Percentiles rank a stretch among this genome's conserved stretches.
These are phyloP conservation scores for Senecio squalidus DNA, from an alignment of 140 eudicot species.

Conservation along the genomic window DNA sequence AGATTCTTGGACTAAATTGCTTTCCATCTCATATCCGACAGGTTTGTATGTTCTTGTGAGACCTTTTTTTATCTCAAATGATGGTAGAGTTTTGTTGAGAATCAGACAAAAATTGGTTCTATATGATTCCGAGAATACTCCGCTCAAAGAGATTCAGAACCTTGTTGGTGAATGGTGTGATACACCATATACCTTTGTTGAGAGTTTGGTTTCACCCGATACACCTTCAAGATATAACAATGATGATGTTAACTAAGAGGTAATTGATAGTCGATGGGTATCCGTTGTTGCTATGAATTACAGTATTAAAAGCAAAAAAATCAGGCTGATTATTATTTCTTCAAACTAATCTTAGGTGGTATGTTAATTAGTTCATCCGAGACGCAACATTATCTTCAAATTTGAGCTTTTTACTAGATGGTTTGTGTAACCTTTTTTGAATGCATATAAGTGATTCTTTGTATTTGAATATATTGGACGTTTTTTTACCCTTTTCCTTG, in stretches of 20 bases:
- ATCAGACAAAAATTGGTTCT: constrained; percentile 17
- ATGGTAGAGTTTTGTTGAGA: constrained; percentile 37
- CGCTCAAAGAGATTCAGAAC: constrained; percentile 18
- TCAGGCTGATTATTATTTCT: too few relatives aligned
- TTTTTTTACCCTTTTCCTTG: too few relatives aligned
- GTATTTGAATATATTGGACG: too few relatives aligned
- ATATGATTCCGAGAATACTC: constrained; percentile 31
- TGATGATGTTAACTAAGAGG: neutral
- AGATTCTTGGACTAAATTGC: constrained; percentile 61
- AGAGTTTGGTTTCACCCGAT: neutral
- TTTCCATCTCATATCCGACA: constrained; percentile 30
- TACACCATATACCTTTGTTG: neutral
- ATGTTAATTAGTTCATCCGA: too few relatives aligned
- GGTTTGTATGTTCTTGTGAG: constrained; percentile 25
- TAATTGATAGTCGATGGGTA: too few relatives aligned
- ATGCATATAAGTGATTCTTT: too few relatives aligned
- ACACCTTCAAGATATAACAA: neutral
- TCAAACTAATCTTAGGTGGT: too few relatives aligned
- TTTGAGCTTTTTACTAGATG: too few relatives aligned
- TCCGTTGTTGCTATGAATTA: too few relatives aligned
- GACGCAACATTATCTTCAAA: too few relatives aligned
- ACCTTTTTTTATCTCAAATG: constrained; percentile 32
- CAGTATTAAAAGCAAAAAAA: too few relatives aligned
- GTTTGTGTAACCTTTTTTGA: too few relatives aligned
- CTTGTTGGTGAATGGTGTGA: constrained; percentile 1